Percentiles rank a stretch among this genome's conserved stretches.
Conservation (phyloP, 1,284 basidiomycete species). For the Sanghuangporus baumii region DNA sequence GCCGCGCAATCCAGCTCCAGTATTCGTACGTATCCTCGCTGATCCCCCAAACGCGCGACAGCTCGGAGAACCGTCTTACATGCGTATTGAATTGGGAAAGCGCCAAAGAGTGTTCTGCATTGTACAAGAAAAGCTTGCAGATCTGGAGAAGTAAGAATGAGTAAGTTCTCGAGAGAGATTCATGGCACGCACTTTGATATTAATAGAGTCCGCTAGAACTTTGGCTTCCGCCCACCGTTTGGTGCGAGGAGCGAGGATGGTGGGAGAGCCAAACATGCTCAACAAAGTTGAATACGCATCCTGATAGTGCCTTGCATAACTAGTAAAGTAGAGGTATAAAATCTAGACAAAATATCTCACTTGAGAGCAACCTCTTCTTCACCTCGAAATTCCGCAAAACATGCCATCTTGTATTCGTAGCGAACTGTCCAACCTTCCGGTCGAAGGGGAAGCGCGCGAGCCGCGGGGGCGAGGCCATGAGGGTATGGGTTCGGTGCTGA, state of each 20-base stretch:
- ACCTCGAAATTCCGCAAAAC: slow-evolving; percentile 90
- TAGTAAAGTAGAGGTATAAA: slow-evolving; percentile 17
- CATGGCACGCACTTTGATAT: slow-evolving; percentile 59
- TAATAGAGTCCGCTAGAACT: slow-evolving; percentile 89
- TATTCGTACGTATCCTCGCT: slow-evolving; percentile 96
- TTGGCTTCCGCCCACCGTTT: slow-evolving; percentile 99
- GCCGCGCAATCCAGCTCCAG: slow-evolving; percentile 94
- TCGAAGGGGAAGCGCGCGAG: slow-evolving; percentile 54
- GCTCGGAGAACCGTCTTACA: slow-evolving; percentile 79
- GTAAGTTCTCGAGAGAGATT: neutral
- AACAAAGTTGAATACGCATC: slow-evolving; percentile 80
- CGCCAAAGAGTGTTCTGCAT: slow-evolving; percentile 73
- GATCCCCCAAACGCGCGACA: slow-evolving; percentile 92
- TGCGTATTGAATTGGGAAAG: slow-evolving; percentile 81
- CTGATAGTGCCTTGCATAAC: slow-evolving; percentile 71
- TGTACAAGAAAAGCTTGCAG: slow-evolving; percentile 84
- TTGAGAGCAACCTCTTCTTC: slow-evolving; percentile 88
- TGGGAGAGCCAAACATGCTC: slow-evolving; percentile 84
- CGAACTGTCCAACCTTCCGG: slow-evolving; percentile 93
- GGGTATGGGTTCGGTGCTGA: slow-evolving; percentile 40
- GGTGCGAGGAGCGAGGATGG: slow-evolving; percentile 83
- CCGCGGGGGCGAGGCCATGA: slow-evolving; percentile 23
- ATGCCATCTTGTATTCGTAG: slow-evolving; percentile 95
- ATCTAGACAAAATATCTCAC: slow-evolving; percentile 35
- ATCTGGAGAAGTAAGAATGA: slow-evolving; percentile 44